Base-by-base conservation (phyloP, 192 early-diverging fungal species). In the Coemansia javaensis region DNA sequence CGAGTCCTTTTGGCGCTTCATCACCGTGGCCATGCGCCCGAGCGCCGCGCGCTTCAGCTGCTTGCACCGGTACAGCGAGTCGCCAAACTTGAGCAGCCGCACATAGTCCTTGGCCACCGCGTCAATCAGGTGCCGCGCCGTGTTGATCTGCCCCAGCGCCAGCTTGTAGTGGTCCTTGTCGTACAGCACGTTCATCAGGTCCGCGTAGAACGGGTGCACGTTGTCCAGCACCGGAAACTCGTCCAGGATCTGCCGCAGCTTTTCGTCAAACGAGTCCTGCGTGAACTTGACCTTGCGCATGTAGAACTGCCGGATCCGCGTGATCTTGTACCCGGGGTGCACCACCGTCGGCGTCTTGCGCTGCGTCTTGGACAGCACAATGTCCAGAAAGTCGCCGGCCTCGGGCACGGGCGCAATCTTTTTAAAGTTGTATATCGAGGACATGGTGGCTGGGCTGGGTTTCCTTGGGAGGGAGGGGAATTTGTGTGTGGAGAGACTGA, bases 121-220 rank as follows among this genome's bases (percentile, higher is more conserved):
- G 55, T 94, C 91, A 32, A 99, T 95, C 58, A 99, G 75, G 59
- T 97, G 94, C 51, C 86, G 89, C 32, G 96, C 96, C 17, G 92
- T 98, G 82, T 92, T 95, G 71, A 98, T 89, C 71, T 99, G 97
- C 28, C 88, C 91, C 55, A 99, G 81, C 30, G 97, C 97, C 34
- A 99, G 84, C 77, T 99, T 99, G 79, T 99, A 99, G 79, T 99
- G 97, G 69, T 99, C 97, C 75, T 90, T 90, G 81, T 99, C 97
- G 79, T 99, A 99, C 45, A 99, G 84, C 24, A 99, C 96, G 79
- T 99, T 99, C 94, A 99, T 98, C 56, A 99, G 78, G 67, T 99
- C 97, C 13, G 97, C 81, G 71, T 99, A 99, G 77, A 99, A 99
- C 32, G 97, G 97, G 61, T 99, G 97, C 63, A 99, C 96, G 77